Percentiles rank a stretch among this genome's conserved stretches.
phyloP scores from a whole-genome alignment of 2,329 filamentous ascomycete genomes.

The Aureobasidium sp. region DNA sequence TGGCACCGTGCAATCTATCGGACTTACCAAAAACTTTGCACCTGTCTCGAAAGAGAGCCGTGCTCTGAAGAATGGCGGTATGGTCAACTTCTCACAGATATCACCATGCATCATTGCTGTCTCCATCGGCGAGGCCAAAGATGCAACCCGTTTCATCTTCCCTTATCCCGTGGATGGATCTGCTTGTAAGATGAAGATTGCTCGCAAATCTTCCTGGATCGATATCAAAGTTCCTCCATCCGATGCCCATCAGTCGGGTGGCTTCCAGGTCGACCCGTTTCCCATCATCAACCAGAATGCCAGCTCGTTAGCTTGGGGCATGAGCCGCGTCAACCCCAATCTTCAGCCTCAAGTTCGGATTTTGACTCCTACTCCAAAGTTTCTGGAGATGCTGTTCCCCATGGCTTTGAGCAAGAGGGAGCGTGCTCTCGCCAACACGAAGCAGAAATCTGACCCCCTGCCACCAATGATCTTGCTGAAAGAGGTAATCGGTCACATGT shows the following conservation, averaged over 20 bases:
- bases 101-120: slow-evolving; percentile 4
- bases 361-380: background rate
- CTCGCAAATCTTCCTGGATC: slow-evolving; percentile 28
- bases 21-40: background rate
- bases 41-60: background rate
- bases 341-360: background rate
- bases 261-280: slow-evolving; percentile 21
- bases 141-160: background rate
- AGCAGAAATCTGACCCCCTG: slow-evolving; percentile 18
- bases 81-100: background rate
- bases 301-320: background rate
- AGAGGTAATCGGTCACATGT: slow-evolving; percentile 8
- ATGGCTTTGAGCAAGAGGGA: background rate
- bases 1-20: background rate
- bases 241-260: slow-evolving; percentile 18
- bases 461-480: slow-evolving; percentile 8
- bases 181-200: slow-evolving; percentile 23
- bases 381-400: background rate
- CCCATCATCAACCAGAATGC: slow-evolving; percentile 20
- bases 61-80: background rate
- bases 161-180: slow-evolving; percentile 22
- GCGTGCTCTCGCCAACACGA: background rate
- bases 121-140: background rate
- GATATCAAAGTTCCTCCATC: slow-evolving; percentile 25
- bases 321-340: background rate